Conservation (phyloP, 1,139 yeast species). For the Nematodospora anomalae region DNA sequence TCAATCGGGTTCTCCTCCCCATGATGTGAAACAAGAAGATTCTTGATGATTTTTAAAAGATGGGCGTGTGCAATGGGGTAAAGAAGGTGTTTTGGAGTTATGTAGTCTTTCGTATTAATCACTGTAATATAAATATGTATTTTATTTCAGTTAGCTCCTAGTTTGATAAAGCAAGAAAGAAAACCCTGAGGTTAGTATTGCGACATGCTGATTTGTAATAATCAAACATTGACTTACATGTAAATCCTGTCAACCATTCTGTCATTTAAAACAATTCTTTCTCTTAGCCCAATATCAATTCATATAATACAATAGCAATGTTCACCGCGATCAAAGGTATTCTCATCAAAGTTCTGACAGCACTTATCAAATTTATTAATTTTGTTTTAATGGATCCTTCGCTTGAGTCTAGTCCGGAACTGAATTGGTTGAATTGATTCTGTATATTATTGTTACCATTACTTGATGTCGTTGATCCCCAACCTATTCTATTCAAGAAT, state of each 20-base stretch:
- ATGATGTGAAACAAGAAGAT: slow-evolving; percentile 9
- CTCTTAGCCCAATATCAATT: slow-evolving; percentile 41
- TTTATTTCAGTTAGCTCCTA: neutral
- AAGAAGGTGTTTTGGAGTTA: neutral
- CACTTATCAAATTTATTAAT: slow-evolving; percentile 44
- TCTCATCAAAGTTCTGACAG: slow-evolving; percentile 47
- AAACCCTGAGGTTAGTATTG: too few relatives aligned
- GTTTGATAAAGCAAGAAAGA: too few relatives aligned
- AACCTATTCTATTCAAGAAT: slow-evolving; percentile 47
- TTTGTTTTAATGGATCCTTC: slow-evolving; percentile 38
- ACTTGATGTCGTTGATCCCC: slow-evolving; percentile 30
- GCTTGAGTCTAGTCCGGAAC: slow-evolving; percentile 22
- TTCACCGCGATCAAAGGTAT: slow-evolving; percentile 46
- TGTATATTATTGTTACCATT: slow-evolving; percentile 12
- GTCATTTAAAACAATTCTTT: neutral
- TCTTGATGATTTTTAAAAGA: neutral
- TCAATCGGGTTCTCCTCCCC: slow-evolving; percentile 15
- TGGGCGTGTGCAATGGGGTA: neutral
- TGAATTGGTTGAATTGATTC: slow-evolving; percentile 32
- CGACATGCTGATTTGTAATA: too few relatives aligned
- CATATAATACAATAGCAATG: slow-evolving; percentile 41
- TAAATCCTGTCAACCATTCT: neutral
- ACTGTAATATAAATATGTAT: neutral
- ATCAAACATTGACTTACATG: neutral
- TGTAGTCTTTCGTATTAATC: neutral